Percentiles rank a stretch among this genome's conserved stretches.
These are phyloP conservation scores for Aspergillus vadensis DNA, from an alignment of 2,329 filamentous ascomycete species.

Conservation along the genomic window DNA sequence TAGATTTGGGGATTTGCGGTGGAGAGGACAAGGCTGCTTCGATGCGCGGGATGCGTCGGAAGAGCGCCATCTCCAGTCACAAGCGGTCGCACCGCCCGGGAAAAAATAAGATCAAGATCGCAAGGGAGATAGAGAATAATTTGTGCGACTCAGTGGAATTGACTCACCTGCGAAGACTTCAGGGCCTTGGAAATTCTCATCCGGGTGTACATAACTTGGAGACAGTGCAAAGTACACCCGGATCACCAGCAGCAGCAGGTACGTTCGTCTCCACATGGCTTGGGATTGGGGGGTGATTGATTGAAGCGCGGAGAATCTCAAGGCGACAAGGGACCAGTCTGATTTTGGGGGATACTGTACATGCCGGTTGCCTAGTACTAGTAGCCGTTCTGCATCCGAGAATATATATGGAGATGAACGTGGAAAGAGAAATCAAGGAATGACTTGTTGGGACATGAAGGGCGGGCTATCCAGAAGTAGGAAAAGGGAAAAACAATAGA, in stretches of 20 bases:
- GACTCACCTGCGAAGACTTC: slow-evolving; percentile 91
- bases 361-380: slow-evolving; percentile 13
- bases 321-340: slow-evolving; percentile 8
- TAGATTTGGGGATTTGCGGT: background rate
- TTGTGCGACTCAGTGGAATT: background rate
- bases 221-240: slow-evolving; percentile 92
- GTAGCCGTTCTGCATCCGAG: background rate
- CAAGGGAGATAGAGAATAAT: background rate
- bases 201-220: slow-evolving; percentile 94
- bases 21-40: background rate
- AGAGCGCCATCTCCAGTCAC: background rate
- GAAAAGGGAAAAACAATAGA: background rate
- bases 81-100: slow-evolving; percentile 8
- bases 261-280: slow-evolving; percentile 86
- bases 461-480: background rate
- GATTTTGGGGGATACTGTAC: slow-evolving; percentile 10
- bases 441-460: slow-evolving; percentile 11
- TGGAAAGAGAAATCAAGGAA: slow-evolving; percentile 12
- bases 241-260: slow-evolving; percentile 79
- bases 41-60: background rate
- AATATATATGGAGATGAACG: background rate
- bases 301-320: slow-evolving; percentile 19
- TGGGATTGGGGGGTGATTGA: slow-evolving; percentile 9
- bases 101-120: background rate
- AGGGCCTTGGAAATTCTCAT: slow-evolving; percentile 98